Evolutionary conservation across 2,329 filamentous ascomycete species (phyloP), one percentile per base, ranked within the genome.

Genomic region (Exophiala bonariae): DNA sequence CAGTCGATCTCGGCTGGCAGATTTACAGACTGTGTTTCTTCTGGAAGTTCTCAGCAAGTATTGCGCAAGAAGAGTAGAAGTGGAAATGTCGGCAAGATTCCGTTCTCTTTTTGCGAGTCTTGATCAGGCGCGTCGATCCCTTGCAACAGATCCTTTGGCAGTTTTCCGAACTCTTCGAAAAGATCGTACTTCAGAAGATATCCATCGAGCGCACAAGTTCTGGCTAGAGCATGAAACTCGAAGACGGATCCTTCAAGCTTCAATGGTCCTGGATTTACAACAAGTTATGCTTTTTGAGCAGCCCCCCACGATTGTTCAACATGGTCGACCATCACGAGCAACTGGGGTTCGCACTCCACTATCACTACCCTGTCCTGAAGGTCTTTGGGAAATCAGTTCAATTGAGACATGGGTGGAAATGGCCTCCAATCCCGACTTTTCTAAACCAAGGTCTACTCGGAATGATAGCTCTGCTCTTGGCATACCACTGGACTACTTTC

Each of bases 161-260:
- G 57, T 64, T 26, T 57, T 61, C 34, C 55, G 59, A 16, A 63
- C 56, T 13, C 54, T 65, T 13, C 51, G 55, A n/a, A 45, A 49
- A 26, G 52, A 59, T 9, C 54, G 43, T n/a, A 58, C 34, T 26
- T n/a, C 37, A 7, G 60, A 62, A 18, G 60, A 59, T 17, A 46
- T 66, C 13, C 47, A 51, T 37, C 56, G 55, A 40, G 63, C 64
- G 4, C 59, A 64, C 39, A 62, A 62, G 26, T 64, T 65, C 47
- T 68, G 64, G 65, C 49, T 64, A 18, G 63, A 66, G 41, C 62
- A 65, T 38, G 64, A 68, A 52, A 61, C 63, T 1, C 55, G 64
- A 22, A 52, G 65, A 39, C 54, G 65, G 14, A 61, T 68, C 18
- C 58, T 67, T 23, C 64, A 66, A 44, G 63, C 65, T 8, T 59